Percentiles rank a stretch among this genome's conserved stretches.
These are phyloP conservation scores for Pythium phragmitis DNA, from an alignment of 352 stramenopile genomes.

Conservation along the genomic window DNA sequence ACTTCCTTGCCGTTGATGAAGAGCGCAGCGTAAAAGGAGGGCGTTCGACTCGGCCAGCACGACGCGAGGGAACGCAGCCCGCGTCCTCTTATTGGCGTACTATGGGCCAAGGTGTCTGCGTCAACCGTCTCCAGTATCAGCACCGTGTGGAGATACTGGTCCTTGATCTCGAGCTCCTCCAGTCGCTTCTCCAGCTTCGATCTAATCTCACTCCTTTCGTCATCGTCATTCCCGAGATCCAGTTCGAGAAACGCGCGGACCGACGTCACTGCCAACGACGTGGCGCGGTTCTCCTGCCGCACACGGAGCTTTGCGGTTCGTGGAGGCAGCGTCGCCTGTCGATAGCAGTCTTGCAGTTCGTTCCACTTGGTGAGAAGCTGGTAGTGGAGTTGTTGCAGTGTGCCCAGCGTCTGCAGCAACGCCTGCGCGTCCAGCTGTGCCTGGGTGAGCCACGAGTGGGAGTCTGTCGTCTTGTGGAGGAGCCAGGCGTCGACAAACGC, in stretches of 20 bases:
- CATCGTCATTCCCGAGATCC: slow-evolving; percentile 20
- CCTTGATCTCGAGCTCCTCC: slow-evolving; percentile 36
- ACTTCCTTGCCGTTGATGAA: slow-evolving; percentile 34
- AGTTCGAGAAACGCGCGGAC: slow-evolving; percentile 49
- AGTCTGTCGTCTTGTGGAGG: neutral
- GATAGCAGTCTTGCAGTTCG: slow-evolving; percentile 48
- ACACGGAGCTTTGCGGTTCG: slow-evolving; percentile 21
- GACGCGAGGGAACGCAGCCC: neutral
- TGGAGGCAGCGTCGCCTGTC: slow-evolving; percentile 8
- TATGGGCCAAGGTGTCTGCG: neutral
- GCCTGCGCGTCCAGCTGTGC: slow-evolving; percentile 37
- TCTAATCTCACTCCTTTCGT: neutral
- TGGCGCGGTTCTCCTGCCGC: slow-evolving; percentile 24
- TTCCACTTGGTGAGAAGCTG: slow-evolving; percentile 48
- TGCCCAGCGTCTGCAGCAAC: slow-evolving; percentile 39
- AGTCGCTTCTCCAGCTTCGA: slow-evolving; percentile 30
- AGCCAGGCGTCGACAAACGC: slow-evolving; percentile 33
- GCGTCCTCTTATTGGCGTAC: neutral
- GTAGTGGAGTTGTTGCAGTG: slow-evolving; percentile 54
- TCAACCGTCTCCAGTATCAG: slow-evolving; percentile 21
- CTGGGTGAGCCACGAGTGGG: slow-evolving; percentile 19
- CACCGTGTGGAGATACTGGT: slow-evolving; percentile 34
- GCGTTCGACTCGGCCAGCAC: neutral
- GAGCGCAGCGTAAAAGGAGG: slow-evolving; percentile 25
- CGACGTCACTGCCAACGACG: slow-evolving; percentile 35